A percentile compares a stretch with the other conserved stretches of the same genome.
Conservation (phyloP, 257 asterid species). For the Fraxinus pennsylvanica region DNA sequence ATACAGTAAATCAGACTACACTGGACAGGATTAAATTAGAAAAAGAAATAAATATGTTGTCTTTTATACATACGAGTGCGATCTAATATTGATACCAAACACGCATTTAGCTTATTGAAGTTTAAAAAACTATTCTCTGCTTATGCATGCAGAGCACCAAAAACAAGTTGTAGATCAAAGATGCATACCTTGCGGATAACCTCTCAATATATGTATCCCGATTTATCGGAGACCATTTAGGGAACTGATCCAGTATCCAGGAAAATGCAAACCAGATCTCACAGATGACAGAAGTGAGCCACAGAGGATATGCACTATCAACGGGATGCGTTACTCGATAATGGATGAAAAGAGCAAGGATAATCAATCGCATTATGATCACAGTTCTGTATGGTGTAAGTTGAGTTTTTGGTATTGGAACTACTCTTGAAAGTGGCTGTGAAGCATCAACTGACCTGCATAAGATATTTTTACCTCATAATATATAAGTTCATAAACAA, state of each 20-base stretch:
- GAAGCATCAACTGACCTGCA: constrained; percentile 74
- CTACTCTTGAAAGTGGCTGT: constrained; percentile 69
- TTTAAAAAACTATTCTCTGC: no score
- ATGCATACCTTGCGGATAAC: constrained; percentile 48
- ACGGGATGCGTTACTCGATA: constrained; percentile 93
- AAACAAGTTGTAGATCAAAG: no score
- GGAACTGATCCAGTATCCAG: constrained; percentile 97
- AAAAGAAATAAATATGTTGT: no score
- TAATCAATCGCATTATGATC: constrained; percentile 72
- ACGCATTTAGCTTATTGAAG: no score
- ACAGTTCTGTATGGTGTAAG: constrained; percentile 66
- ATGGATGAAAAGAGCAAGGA: constrained; percentile 75
- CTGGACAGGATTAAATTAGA: no score
- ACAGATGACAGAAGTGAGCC: constrained; percentile 93
- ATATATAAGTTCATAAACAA: no score
- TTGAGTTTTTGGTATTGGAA: constrained; percentile 76
- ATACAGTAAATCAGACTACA: no score
- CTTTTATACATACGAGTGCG: no score
- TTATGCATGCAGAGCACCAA: no score
- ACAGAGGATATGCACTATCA: constrained; percentile 77
- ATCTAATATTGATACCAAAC: no score
- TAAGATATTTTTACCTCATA: not conserved
- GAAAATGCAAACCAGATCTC: constrained; percentile 98
- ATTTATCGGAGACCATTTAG: constrained; percentile 88
- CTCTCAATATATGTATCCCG: constrained; percentile 72